A percentile compares a stretch with the other conserved stretches of the same genome.
These are phyloP conservation scores for Porodaedalea pini DNA, from an alignment of 1,284 basidiomycete species.

Conservation along the genomic window DNA sequence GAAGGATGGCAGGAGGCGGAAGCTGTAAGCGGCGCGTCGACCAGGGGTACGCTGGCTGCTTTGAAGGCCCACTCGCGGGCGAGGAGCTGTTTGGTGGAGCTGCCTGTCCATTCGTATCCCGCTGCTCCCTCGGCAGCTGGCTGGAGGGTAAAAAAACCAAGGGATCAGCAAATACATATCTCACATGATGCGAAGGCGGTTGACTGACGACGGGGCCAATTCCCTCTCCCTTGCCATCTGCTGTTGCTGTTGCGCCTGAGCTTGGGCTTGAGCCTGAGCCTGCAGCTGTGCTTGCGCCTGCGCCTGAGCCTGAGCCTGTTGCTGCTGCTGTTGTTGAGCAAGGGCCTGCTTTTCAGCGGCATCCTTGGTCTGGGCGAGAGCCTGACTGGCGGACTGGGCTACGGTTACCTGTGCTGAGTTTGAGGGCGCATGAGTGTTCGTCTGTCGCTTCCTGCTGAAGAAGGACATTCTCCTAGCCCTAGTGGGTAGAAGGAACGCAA, in stretches of 20 bases:
- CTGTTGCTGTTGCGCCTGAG: conserved; percentile 21
- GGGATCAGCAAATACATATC: not conserved
- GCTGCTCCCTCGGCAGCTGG: conserved; percentile 1
- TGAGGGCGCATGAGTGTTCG: conserved; percentile 46
- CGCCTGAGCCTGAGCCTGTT: conserved; percentile 28
- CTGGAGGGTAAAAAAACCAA: not conserved
- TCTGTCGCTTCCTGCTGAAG: conserved; percentile 63
- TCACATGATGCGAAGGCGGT: conserved; percentile 6
- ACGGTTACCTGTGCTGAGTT: conserved; percentile 46
- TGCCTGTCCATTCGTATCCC: conserved; percentile 1
- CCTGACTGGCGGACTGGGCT: conserved; percentile 59
- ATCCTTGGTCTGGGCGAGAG: conserved; percentile 25
- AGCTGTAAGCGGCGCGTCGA: conserved; percentile 65
- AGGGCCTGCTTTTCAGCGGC: conserved; percentile 34
- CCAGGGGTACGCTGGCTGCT: conserved; percentile 76
- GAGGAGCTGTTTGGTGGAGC: conserved; percentile 23
- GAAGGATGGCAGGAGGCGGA: conserved; percentile 58
- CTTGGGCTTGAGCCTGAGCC: conserved; percentile 41
- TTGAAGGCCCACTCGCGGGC: conserved; percentile 34
- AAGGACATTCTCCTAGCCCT: conserved; percentile 80
- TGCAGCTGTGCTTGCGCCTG: conserved; percentile 34
- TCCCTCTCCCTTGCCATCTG: conserved; percentile 17
- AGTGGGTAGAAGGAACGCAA: conserved; percentile 52
- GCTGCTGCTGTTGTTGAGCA: conserved; percentile 36
- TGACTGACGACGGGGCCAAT: conserved; percentile 15